Evolutionary conservation across 345 rosid genomes (phyloP), one percentile per base, ranked within the genome.

Genomic region (Linum usitatissimum): DNA sequence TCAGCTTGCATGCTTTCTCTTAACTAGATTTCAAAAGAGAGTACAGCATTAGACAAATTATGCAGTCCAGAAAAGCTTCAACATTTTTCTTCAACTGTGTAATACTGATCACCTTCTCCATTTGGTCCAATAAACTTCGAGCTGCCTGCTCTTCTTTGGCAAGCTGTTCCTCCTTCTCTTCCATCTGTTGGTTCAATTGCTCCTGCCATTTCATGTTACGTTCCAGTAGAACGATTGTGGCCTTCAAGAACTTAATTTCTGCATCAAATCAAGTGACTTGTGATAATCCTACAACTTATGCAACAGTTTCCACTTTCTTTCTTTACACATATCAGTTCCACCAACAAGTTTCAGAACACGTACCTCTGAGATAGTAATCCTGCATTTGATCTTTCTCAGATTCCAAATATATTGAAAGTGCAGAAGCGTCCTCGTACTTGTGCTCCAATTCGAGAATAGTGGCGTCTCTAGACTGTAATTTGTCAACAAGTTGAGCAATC

Each of bases 221-320:
- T 2, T 31, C 36, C 3, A 31, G 36, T 6, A 2, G 36, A 31
- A 31, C 6, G 6, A 31, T 31, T 6, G 36, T 31, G 36, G 36
- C 55, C 36, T 67, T 65, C 21, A 67, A 15, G 6, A 39, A 8
- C 3, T 61, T n/a, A 39, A 54, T 5, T 23, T 67, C 40, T 36
- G 64, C 65, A 53, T n/a, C 71, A 38, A 60, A 30, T 1, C 39
- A 53, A n/a, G n/a, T 20, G 54, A 23, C n/a, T 3, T 67, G n/a
- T 51, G 48, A 18, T 58, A 61, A 17, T 51, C 30, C 17, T 51
- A 61, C 9, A 31, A 31, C n/a, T n/a, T n/a, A n/a, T n/a, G 36
- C 18, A 23, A 12, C 28, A 28, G 54, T 48, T 53, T 54, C 51
- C 18, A 21, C 36, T 34, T 17, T 6, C 38, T 17, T 62, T 61